A percentile compares a stretch with the other conserved stretches of the same genome.
Evolutionary conservation across 2,329 filamentous ascomycete species (phyloP).

Genomic region (Colletotrichum nymphaeae): DNA sequence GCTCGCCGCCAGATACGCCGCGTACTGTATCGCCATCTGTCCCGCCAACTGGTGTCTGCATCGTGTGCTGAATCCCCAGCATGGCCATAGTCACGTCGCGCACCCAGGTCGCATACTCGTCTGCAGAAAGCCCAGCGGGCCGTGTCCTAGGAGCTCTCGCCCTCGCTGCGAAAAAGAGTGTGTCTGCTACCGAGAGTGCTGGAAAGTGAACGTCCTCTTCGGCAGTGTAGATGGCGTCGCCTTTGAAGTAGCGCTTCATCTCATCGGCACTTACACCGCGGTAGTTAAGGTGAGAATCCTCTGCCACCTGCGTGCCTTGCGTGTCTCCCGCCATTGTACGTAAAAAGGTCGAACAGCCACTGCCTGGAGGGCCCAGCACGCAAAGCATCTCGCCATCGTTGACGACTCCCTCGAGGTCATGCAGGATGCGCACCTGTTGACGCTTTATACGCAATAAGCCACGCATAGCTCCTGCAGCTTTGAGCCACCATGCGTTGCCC

Average conservation of each 20-base stretch:
- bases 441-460: constrained; percentile 28
- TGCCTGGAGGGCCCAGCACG: constrained; percentile 65
- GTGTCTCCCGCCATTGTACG: constrained; percentile 74
- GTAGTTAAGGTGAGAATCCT: constrained; percentile 29
- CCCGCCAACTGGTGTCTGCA: constrained; percentile 77
- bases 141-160: constrained; percentile 62
- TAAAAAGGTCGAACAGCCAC: constrained; percentile 75
- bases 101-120: constrained; percentile 61
- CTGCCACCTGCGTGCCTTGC: constrained; percentile 61
- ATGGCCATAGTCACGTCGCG: constrained; percentile 79
- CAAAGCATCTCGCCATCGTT: constrained; percentile 67
- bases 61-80: constrained; percentile 77
- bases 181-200: constrained; percentile 69
- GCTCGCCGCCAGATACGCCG: constrained; percentile 71
- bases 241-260: constrained; percentile 47
- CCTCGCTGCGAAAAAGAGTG: constrained; percentile 70
- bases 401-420: constrained; percentile 62
- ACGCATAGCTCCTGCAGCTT: constrained; percentile 38
- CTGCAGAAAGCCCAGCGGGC: constrained; percentile 54
- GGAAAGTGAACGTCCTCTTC: constrained; percentile 74
- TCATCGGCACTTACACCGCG: constrained; percentile 31
- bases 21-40: constrained; percentile 72
- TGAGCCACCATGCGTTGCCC: constrained; percentile 39
- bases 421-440: constrained; percentile 58
- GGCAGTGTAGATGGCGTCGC: constrained; percentile 75